Conservation (phyloP, 768 basidiomycete species). For the Phaffia australis region DNA sequence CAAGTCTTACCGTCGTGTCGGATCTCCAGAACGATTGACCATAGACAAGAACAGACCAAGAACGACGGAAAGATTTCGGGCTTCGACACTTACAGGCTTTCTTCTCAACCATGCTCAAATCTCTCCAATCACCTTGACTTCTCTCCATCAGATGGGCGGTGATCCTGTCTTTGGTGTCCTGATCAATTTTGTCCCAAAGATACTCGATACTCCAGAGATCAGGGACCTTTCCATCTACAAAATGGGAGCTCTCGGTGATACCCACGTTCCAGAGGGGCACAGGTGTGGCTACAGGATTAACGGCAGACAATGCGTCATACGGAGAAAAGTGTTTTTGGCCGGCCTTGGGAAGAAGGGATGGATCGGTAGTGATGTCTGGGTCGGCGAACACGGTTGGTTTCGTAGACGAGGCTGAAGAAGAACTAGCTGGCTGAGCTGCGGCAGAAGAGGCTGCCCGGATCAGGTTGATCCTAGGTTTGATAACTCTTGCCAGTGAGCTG, state of each 20-base stretch:
- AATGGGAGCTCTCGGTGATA: neutral
- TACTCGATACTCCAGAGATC: conserved; percentile 8
- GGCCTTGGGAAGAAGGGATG: neutral
- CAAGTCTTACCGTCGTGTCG: too few relatives aligned
- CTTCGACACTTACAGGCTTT: conserved; percentile 2
- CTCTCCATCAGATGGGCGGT: conserved; percentile 2
- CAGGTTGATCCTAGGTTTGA: too few relatives aligned
- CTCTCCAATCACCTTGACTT: neutral
- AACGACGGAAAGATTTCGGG: too few relatives aligned
- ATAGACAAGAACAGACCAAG: too few relatives aligned
- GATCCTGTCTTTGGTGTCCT: neutral
- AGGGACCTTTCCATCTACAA: conserved; percentile 8
- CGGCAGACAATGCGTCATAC: neutral
- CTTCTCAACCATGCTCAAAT: conserved; percentile 5
- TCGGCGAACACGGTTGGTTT: too few relatives aligned
- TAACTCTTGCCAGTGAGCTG: too few relatives aligned
- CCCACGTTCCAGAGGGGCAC: conserved; percentile 1
- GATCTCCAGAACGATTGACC: too few relatives aligned
- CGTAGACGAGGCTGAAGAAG: too few relatives aligned
- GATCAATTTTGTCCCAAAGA: neutral
- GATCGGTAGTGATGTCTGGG: neutral
- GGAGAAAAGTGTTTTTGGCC: neutral
- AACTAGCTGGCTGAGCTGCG: too few relatives aligned
- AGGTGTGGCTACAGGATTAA: neutral
- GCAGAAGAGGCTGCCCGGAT: too few relatives aligned